Conservation (phyloP, 176 grass and related monocot species). For the Juncus inflexus region DNA sequence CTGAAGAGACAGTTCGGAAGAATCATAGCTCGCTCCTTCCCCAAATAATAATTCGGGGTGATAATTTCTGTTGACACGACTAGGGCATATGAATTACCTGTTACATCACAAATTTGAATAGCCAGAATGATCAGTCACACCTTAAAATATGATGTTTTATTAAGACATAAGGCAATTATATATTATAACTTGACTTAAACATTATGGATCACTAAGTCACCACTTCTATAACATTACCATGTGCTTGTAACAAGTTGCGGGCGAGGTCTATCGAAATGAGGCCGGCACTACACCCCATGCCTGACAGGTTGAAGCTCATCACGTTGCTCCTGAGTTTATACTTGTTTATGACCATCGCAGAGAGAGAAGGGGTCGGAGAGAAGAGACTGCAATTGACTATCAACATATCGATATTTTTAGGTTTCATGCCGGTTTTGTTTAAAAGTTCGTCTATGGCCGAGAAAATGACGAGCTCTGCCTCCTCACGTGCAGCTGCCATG, state of each 20-base stretch:
- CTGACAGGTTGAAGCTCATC: slow-evolving; percentile 50
- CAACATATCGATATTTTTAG: slow-evolving; percentile 43
- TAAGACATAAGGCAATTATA: too few relatives aligned
- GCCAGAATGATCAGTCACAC: too few relatives aligned
- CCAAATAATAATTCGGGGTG: slow-evolving; percentile 57
- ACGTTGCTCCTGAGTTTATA: slow-evolving; percentile 42
- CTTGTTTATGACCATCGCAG: slow-evolving; percentile 51
- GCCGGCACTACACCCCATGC: slow-evolving; percentile 67
- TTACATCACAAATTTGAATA: neutral
- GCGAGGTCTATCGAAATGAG: slow-evolving; percentile 47
- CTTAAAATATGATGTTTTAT: neutral
- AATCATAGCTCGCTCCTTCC: slow-evolving; percentile 48
- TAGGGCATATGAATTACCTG: slow-evolving; percentile 33
- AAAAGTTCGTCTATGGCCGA: slow-evolving; percentile 69
- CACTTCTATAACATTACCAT: too few relatives aligned
- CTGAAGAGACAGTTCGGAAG: slow-evolving; percentile 71
- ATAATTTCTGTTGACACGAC: slow-evolving; percentile 62
- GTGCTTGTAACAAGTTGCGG: slow-evolving; percentile 48
- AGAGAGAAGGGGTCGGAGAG: slow-evolving; percentile 49
- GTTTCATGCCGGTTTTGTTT: slow-evolving; percentile 36
- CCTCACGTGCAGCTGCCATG: slow-evolving; percentile 48
- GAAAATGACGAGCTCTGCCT: slow-evolving; percentile 60
- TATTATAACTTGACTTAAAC: too few relatives aligned
- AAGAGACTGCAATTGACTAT: slow-evolving; percentile 61
- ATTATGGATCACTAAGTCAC: too few relatives aligned